Percentiles rank a stretch among this genome's conserved stretches.
Evolutionary conservation across 106 monocot species (phyloP).

Genomic region (Platanthera guangdongensis): DNA sequence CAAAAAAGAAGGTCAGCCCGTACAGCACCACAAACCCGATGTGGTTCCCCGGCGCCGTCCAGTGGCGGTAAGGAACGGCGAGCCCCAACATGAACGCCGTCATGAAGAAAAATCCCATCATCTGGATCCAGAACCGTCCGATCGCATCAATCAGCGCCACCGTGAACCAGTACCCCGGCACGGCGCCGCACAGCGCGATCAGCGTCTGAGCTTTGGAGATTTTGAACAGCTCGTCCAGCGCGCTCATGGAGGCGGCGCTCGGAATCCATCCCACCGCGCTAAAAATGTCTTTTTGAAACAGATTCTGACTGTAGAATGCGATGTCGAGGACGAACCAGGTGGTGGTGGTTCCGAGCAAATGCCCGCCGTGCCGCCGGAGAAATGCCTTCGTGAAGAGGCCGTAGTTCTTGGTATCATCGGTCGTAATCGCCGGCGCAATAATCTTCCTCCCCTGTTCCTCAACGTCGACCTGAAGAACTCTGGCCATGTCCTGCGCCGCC

Average conservation of each 20-base stretch:
- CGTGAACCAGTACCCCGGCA: constrained; percentile 26
- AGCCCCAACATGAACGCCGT: constrained; percentile 5
- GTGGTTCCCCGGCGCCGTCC: neutral
- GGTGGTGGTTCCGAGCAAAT: constrained; percentile 44
- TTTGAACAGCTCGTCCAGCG: constrained; percentile 56
- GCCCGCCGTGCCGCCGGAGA: constrained; percentile 35
- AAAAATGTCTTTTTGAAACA: too few relatives aligned
- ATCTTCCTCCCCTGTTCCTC: neutral
- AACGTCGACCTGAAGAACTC: constrained; percentile 13
- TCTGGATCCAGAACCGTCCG: constrained; percentile 7
- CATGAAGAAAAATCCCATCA: constrained; percentile 9
- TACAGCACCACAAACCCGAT: constrained; percentile 21
- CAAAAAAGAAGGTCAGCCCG: constrained; percentile 80
- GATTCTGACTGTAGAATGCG: too few relatives aligned
- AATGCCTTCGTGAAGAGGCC: constrained; percentile 60
- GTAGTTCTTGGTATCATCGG: neutral
- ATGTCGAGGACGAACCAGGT: constrained; percentile 37
- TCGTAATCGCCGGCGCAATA: too few relatives aligned
- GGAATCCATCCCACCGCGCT: constrained; percentile 18
- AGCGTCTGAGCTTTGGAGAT: constrained; percentile 29
- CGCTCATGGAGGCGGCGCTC: constrained; percentile 62
- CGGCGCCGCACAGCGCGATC: constrained; percentile 14
- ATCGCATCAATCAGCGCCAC: constrained; percentile 6
- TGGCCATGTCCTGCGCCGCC: constrained; percentile 24
- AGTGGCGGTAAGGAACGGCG: constrained; percentile 4